Evolutionary conservation across 257 asterid genomes (phyloP).

Genomic region (Primulina huaijiensis): DNA sequence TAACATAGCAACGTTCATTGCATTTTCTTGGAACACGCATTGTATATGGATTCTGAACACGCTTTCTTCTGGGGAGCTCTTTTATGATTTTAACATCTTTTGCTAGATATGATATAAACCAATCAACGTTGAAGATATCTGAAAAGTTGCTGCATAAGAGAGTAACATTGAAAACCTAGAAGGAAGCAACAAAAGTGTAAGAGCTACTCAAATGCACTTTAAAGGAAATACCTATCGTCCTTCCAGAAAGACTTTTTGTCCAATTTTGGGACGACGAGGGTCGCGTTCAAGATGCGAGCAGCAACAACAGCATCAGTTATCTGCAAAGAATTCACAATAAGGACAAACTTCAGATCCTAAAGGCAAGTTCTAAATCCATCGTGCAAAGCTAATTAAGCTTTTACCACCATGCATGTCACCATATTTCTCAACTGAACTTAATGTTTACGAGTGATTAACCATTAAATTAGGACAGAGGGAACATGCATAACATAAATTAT

Average conservation of each 20-base stretch:
- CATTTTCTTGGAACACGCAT: constrained; percentile 97
- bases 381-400: constrained; percentile 5
- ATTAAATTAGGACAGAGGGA: background rate
- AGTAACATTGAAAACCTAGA: constrained; percentile 27
- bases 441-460: constrained; percentile 14
- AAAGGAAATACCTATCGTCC: constrained; percentile 65
- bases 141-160: constrained; percentile 78
- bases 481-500: background rate
- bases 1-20: constrained; percentile 69
- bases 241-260: constrained; percentile 96
- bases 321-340: constrained; percentile 39
- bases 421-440: background rate
- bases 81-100: constrained; percentile 74
- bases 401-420: background rate
- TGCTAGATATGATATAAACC: constrained; percentile 70
- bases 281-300: constrained; percentile 94
- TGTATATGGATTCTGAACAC: constrained; percentile 65
- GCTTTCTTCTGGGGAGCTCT: constrained; percentile 84
- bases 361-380: constrained; percentile 13
- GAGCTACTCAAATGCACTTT: constrained; percentile 9
- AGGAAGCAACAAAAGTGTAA: constrained; percentile 17
- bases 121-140: constrained; percentile 80
- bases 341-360: constrained; percentile 22
- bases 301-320: constrained; percentile 98
- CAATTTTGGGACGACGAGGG: constrained; percentile 84